Evolutionary conservation across 768 basidiomycete species (phyloP).

Genomic region (Crepidotus variabilis): DNA sequence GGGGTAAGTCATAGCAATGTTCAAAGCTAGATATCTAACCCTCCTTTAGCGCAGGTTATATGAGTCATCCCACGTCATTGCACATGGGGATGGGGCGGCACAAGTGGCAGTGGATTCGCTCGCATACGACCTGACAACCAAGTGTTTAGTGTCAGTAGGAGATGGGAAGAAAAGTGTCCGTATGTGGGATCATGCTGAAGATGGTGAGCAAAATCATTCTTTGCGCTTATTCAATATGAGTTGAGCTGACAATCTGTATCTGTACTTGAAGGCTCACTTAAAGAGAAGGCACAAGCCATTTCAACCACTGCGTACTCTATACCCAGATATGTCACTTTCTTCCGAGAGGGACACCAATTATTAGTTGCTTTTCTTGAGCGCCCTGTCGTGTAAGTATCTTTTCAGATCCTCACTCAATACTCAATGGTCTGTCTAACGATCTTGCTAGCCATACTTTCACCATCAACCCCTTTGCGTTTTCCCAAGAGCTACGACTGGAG

Average conservation of each 20-base stretch:
- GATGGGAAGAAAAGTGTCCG: conserved; percentile 1
- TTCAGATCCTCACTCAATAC: too few relatives aligned
- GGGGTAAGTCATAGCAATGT: too few relatives aligned
- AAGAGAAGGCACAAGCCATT: too few relatives aligned
- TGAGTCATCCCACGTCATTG: conserved; percentile 1
- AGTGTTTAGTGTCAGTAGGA: conserved; percentile 1
- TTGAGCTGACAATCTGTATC: background rate
- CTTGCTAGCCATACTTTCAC: too few relatives aligned
- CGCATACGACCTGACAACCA: background rate
- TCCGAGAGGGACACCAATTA: background rate
- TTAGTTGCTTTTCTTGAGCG: conserved; percentile 1
- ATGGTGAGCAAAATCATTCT: background rate
- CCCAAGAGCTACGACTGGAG: too few relatives aligned
- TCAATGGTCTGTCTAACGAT: too few relatives aligned
- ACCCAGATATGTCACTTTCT: background rate
- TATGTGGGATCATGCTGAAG: conserved; percentile 4
- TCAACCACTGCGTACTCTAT: conserved; percentile 1
- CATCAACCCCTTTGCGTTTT: too few relatives aligned
- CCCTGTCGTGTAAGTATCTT: conserved; percentile 3
- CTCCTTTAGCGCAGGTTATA: background rate
- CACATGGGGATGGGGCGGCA: conserved; percentile 8
- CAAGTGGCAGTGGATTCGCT: conserved; percentile 5
- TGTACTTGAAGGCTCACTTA: background rate
- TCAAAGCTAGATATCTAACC: too few relatives aligned
- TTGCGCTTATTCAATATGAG: background rate